Conservation (phyloP, 2,329 filamentous ascomycete genomes). For the Fusarium sp. region DNA sequence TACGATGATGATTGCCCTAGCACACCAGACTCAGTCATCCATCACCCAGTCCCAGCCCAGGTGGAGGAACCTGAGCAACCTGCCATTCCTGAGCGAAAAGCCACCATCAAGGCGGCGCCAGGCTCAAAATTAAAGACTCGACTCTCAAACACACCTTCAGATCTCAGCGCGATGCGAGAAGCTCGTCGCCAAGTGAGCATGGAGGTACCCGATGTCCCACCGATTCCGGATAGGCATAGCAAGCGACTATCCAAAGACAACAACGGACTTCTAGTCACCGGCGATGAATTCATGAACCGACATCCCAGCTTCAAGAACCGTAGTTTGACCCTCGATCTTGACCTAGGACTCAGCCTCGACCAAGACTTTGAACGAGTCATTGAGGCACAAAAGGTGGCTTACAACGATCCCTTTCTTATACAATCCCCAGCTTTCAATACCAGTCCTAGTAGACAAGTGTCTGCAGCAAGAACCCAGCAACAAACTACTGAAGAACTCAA, state of each 20-base stretch:
- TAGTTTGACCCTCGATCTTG: slow-evolving; percentile 84
- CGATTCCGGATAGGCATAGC: slow-evolving; percentile 72
- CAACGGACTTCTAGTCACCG: slow-evolving; percentile 53
- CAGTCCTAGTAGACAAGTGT: slow-evolving; percentile 61
- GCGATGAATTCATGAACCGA: slow-evolving; percentile 66
- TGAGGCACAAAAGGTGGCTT: slow-evolving; percentile 91
- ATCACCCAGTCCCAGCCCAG: slow-evolving; percentile 71
- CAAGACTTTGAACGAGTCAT: slow-evolving; percentile 96
- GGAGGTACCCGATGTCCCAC: slow-evolving; percentile 71
- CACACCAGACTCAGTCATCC: slow-evolving; percentile 92
- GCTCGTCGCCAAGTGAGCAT: slow-evolving; percentile 87
- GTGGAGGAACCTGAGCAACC: slow-evolving; percentile 60
- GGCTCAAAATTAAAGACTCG: slow-evolving; percentile 90
- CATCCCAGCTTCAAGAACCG: slow-evolving; percentile 83
- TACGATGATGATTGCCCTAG: slow-evolving; percentile 69
- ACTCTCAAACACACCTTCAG: slow-evolving; percentile 87
- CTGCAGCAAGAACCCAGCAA: slow-evolving; percentile 46
- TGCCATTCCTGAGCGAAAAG: slow-evolving; percentile 81
- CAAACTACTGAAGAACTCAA: slow-evolving; percentile 48
- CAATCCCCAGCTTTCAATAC: slow-evolving; percentile 41
- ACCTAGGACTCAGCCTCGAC: slow-evolving; percentile 87
- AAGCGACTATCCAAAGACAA: slow-evolving; percentile 67
- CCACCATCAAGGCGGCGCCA: slow-evolving; percentile 85
- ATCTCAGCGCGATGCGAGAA: slow-evolving; percentile 86
- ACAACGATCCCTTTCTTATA: slow-evolving; percentile 40